Evolutionary conservation across 2,329 filamentous ascomycete species (phyloP), one percentile per base, ranked within the genome.

Genomic region (Cladosporium sp.): DNA sequence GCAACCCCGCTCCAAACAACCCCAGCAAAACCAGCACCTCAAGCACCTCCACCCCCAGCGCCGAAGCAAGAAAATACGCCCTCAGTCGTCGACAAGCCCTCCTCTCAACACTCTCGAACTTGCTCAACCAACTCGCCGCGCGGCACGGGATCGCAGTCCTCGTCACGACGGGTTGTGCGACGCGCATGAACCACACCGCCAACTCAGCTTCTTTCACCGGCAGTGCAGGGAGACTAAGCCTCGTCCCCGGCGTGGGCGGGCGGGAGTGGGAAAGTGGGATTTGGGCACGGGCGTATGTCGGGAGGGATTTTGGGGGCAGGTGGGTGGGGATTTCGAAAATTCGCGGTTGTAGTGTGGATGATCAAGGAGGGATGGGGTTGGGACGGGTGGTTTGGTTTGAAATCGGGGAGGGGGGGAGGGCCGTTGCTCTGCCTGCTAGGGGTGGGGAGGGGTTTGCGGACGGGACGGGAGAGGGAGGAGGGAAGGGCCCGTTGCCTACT

Each of bases 241-340:
- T 97, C 43, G 79, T 85, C 47, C 86, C 90, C 13, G 83, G 88
- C 36, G 77, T 96, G 55, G 85, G 85, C 51, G 84, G 86, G 12
- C 77, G 76, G 17, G 81, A 86, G 37, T 96, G 91, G 91, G 90
- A 96, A 54, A 83, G 82, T 56, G 85, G 83, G 27, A 74, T 96
- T 32, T 80, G 82, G 54, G 87, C 83, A 37, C 79, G 89, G 48
- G 67, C 96, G 54, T 85, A 86, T 19, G 68, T 96, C 29, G 95
- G 93, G 67, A 80, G 86, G 61, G 89, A 96, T 70, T 91, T 72
- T 63, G 58, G 54, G 30, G 66, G 61, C 54, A 66, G 73, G 43
- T 73, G 73, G 53, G 63, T 69, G 38, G 73, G 73, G 12, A 61
- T 76, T 3, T 62, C 75, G 37, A 76, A 75, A 56, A 63, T 64